Percentiles rank a stretch among this genome's conserved stretches.
phyloP scores from a whole-genome alignment of 2,329 filamentous ascomycete genomes.

The Pseudogymnoascus sp. region DNA sequence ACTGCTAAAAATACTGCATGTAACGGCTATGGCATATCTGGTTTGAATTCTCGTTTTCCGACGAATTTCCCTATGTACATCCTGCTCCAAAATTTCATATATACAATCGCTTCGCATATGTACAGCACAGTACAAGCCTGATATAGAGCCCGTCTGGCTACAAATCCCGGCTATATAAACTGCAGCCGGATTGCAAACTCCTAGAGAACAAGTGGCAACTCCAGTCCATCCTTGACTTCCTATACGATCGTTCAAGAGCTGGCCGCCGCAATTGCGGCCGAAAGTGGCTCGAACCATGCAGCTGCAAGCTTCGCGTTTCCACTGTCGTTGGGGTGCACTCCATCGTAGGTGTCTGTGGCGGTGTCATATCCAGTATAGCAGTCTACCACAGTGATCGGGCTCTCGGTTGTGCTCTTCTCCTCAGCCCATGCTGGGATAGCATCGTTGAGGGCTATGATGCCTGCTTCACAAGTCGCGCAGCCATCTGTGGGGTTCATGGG shows the following conservation, averaged over 20 bases:
- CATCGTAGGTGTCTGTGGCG: constrained; percentile 26
- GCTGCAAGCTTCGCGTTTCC: constrained; percentile 27
- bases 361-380: constrained; percentile 29
- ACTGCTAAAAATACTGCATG: neutral
- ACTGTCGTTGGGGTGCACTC: constrained; percentile 28
- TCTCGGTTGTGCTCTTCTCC: constrained; percentile 21
- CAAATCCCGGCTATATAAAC: neutral
- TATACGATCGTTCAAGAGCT: neutral
- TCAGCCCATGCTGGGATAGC: constrained; percentile 28
- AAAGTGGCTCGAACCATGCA: constrained; percentile 22
- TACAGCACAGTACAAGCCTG: neutral
- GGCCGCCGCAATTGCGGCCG: neutral
- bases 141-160: neutral
- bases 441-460: constrained; percentile 22
- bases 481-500: constrained; percentile 26
- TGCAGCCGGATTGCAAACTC: neutral
- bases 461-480: constrained; percentile 22
- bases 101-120: neutral
- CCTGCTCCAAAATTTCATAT: neutral
- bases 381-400: constrained; percentile 30
- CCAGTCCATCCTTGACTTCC: neutral
- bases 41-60: neutral
- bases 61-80: neutral
- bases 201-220: neutral
- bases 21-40: neutral